Base-by-base conservation (phyloP, 2,329 filamentous ascomycete species). In the Metarhizium album region DNA sequence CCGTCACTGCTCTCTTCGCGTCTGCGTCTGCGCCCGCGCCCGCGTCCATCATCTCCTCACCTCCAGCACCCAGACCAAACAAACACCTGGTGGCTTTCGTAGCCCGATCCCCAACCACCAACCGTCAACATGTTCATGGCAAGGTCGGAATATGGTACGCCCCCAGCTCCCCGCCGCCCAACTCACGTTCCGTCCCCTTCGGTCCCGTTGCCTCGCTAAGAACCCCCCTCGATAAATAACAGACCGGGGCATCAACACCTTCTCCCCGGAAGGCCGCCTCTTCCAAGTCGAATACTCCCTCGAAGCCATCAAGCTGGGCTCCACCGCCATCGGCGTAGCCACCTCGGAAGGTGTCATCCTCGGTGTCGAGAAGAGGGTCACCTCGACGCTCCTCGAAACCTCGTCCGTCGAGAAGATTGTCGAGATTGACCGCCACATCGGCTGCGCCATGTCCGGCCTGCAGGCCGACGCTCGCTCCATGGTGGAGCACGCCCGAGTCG, bases 271-370 rank as follows among this genome's bases (percentile, higher is more conserved):
- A 81, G 93, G 93, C 66, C 93, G 93, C 73, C 87, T 98, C 71
- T 98, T 98, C 82, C 93, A 98, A 78, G 93, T 98, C 77, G 93
- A 98, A 86, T 98, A 98, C 83, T 97, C 93, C 54, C 86, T 98
- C 70, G 93, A 98, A 78, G 93, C 93, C 72, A 98, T 98, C 82
- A 98, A 98, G 79, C 87, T 97, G 60, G 93, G 93, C 61, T 95
- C 88, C 64, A 98, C 93, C 61, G 93, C 93, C 66, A 98, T 98
- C 74, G 93, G 93, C 63, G 90, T 98, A 59, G 90, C 93, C 63
- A 98, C 93, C 46, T 87, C 88, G 52, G 87, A 94, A 68, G 93
- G 93, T 65, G 90, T 97, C 55, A 86, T 98, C 66, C 85, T 98
- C 48, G 93, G 93, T 60, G 93, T 98, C 57, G 93, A 98, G 76